Conservation (phyloP, 2,329 filamentous ascomycete genomes). For the Scleromitrula shiraiana region DNA sequence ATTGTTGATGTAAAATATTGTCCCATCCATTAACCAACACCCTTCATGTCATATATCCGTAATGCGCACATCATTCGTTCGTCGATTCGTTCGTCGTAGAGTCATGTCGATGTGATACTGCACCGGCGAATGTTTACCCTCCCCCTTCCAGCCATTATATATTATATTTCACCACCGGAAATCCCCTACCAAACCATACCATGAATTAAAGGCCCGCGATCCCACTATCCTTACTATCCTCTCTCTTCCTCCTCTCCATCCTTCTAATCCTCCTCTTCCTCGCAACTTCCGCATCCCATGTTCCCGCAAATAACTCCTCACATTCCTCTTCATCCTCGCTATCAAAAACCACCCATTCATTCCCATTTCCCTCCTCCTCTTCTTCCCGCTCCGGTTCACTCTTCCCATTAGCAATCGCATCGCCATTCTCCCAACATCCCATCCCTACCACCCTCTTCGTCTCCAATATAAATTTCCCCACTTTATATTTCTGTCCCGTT, state of each 20-base stretch:
- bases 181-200: too few relatives aligned
- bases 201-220: not conserved
- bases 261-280: slow-evolving; percentile 24
- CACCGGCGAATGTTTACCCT: too few relatives aligned
- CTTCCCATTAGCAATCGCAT: slow-evolving; percentile 9
- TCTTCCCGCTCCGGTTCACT: slow-evolving; percentile 3
- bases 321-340: slow-evolving; percentile 52
- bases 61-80: too few relatives aligned
- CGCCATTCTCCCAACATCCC: slow-evolving; percentile 45
- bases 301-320: slow-evolving; percentile 55
- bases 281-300: slow-evolving; percentile 45
- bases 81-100: too few relatives aligned
- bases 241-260: slow-evolving; percentile 8
- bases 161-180: too few relatives aligned
- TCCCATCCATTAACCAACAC: too few relatives aligned
- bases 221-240: slow-evolving; percentile 5
- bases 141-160: too few relatives aligned
- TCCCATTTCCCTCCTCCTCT: slow-evolving; percentile 43
- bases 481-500: slow-evolving; percentile 54
- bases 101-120: too few relatives aligned
- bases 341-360: slow-evolving; percentile 37
- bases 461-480: slow-evolving; percentile 62
- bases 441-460: slow-evolving; percentile 46
- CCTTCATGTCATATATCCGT: too few relatives aligned
- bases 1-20: too few relatives aligned